Percentiles rank a stretch among this genome's conserved stretches.
These are phyloP conservation scores for Thelephora aurantiotincta DNA, from an alignment of 768 basidiomycete species.

Conservation along the genomic window DNA sequence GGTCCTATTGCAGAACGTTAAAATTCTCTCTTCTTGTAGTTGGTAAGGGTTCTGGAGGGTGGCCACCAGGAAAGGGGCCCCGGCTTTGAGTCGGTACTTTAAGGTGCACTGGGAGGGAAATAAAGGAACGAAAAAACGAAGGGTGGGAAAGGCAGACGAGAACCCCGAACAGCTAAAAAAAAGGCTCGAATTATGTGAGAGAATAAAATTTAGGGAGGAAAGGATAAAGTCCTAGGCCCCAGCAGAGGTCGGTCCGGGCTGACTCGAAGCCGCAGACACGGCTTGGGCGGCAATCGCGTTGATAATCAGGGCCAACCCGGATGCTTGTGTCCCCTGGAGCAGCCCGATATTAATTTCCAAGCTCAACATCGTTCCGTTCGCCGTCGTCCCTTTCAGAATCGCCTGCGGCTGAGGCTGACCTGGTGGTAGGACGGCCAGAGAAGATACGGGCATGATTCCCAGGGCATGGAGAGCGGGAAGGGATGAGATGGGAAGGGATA, in stretches of 20 bases:
- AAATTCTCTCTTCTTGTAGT: no score
- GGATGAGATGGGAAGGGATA: slow-evolving; percentile 53
- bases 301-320: slow-evolving; percentile 53
- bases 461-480: slow-evolving; percentile 48
- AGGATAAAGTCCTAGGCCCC: not conserved
- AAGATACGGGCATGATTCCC: slow-evolving; percentile 61
- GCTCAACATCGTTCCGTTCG: slow-evolving; percentile 57
- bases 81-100: no score
- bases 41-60: no score
- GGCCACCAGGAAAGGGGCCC: no score
- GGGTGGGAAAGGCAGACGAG: no score
- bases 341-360: slow-evolving; percentile 69
- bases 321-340: slow-evolving; percentile 66
- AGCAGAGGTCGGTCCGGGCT: no score
- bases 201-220: no score
- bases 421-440: slow-evolving; percentile 31
- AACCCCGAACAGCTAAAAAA: no score
- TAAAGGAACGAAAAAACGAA: no score
- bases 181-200: no score
- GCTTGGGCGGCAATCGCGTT: slow-evolving; percentile 41
- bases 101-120: no score
- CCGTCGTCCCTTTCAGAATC: slow-evolving; percentile 53
- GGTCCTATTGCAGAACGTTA: no score
- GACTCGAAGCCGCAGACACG: not conserved
- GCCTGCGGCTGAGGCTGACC: slow-evolving; percentile 60